Evolutionary conservation across 805 yeast genomes (phyloP).

Genomic region (Metschnikowia lochheadii): DNA sequence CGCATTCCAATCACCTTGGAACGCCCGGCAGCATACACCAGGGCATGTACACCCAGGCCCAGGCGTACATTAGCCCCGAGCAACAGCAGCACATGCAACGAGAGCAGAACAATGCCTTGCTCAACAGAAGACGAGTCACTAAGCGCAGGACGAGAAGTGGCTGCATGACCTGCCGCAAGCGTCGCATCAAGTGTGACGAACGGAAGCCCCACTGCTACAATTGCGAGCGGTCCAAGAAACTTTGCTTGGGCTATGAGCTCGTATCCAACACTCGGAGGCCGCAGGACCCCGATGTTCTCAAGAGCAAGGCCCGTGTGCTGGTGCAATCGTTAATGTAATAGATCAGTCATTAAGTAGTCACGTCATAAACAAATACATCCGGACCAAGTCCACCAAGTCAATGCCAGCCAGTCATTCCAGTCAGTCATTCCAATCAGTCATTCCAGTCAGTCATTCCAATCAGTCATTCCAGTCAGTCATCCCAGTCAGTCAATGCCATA

Average conservation of each 20-base stretch:
- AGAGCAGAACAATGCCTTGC: constrained; percentile 26
- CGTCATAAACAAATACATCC: background rate
- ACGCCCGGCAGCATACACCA: background rate
- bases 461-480: too few species aligned
- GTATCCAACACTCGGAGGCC: background rate
- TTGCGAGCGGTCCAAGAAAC: constrained; percentile 60
- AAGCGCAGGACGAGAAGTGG: constrained; percentile 70
- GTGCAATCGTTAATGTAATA: constrained; percentile 1
- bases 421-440: too few species aligned
- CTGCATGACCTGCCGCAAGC: constrained; percentile 66
- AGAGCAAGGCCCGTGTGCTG: constrained; percentile 2
- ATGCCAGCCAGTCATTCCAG: too few species aligned
- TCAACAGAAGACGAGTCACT: constrained; percentile 41
- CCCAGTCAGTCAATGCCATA: too few species aligned
- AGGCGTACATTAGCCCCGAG: background rate
- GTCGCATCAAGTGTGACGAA: constrained; percentile 76
- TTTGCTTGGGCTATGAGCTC: constrained; percentile 64
- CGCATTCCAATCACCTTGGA: background rate
- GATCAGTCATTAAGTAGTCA: background rate
- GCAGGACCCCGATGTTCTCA: background rate
- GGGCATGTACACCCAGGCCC: background rate
- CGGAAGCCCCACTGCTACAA: constrained; percentile 64
- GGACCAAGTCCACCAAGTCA: too few species aligned
- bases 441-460: too few species aligned
- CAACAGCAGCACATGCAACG: background rate